A percentile compares a stretch with the other conserved stretches of the same genome.
Evolutionary conservation across 345 rosid genomes (phyloP).

Genomic region (Brassica nigra): DNA sequence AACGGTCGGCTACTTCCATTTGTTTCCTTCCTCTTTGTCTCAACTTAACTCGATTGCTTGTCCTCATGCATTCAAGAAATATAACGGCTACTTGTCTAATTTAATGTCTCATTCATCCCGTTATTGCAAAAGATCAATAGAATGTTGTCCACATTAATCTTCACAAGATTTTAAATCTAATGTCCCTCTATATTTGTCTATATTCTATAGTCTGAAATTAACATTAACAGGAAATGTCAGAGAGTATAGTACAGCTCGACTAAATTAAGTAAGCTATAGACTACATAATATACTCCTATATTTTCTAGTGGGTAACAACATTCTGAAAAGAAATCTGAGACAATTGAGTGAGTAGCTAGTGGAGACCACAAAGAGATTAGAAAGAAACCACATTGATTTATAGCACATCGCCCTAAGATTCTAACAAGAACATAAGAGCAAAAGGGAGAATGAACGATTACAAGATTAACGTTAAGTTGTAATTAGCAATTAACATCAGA

Average conservation of each 20-base stretch:
- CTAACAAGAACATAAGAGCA: constrained; percentile 25
- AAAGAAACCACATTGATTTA: constrained; percentile 14
- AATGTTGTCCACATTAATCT: constrained; percentile 24
- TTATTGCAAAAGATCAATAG: constrained; percentile 16
- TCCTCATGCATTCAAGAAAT: constrained; percentile 14
- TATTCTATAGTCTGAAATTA: constrained; percentile 2
- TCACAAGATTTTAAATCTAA: background rate
- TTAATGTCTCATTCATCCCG: constrained; percentile 16
- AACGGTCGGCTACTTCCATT: constrained; percentile 16
- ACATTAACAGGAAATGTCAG: background rate
- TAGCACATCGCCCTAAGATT: constrained; percentile 30
- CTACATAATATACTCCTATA: background rate
- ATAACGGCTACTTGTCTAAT: constrained; percentile 30
- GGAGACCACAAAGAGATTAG: constrained; percentile 27
- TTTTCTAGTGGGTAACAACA: constrained; percentile 7
- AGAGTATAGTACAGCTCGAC: too few relatives aligned
- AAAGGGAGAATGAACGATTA: constrained; percentile 28
- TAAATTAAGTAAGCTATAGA: background rate
- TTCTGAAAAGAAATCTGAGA: constrained; percentile 18
- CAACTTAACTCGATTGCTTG: background rate
- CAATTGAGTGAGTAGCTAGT: constrained; percentile 27
- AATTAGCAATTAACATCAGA: constrained; percentile 25
- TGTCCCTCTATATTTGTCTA: background rate
- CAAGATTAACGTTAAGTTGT: constrained; percentile 25
- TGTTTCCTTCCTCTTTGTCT: constrained; percentile 9